These are phyloP conservation scores for Xanthoconium stramineum DNA, from an alignment of 768 basidiomycete genomes.

Conservation along the genomic window DNA sequence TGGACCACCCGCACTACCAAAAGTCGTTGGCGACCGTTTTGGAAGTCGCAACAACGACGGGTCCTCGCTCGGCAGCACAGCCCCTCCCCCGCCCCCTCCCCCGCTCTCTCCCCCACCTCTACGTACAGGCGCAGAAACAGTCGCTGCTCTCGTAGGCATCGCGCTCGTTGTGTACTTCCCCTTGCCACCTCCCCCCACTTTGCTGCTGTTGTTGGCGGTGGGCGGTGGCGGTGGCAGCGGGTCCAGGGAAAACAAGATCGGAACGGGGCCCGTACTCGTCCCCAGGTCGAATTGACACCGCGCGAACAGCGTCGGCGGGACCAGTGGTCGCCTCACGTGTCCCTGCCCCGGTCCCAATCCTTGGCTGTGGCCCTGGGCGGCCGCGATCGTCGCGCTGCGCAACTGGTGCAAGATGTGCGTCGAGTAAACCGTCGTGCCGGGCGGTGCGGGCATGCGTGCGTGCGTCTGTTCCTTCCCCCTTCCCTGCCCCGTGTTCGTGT, in stretches of 20 bases:
- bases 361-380: slow-evolving; percentile 19
- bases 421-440: slow-evolving; percentile 30
- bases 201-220: neutral
- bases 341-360: too few relatives aligned
- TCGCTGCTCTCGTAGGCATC: slow-evolving; percentile 27
- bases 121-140: slow-evolving; percentile 31
- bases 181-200: neutral
- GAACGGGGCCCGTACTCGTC: slow-evolving; percentile 52
- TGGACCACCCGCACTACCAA: neutral
- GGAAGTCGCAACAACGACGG: slow-evolving; percentile 15
- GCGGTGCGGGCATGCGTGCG: slow-evolving; percentile 5
- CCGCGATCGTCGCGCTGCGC: slow-evolving; percentile 13
- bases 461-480: too few relatives aligned
- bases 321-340: slow-evolving; percentile 10
- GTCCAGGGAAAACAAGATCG: slow-evolving; percentile 57
- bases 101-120: slow-evolving; percentile 3
- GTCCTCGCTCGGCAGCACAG: neutral
- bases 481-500: neutral
- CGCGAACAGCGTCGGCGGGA: slow-evolving; percentile 54
- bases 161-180: neutral
- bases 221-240: slow-evolving; percentile 39
- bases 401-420: slow-evolving; percentile 26
- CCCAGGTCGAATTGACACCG: slow-evolving; percentile 50
- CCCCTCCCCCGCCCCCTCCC: neutral
- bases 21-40: slow-evolving; percentile 11